A percentile compares a stretch with the other conserved stretches of the same genome.
These are phyloP conservation scores for Phytophthora sojae DNA, from an alignment of 352 stramenopile genomes.

Conservation along the genomic window DNA sequence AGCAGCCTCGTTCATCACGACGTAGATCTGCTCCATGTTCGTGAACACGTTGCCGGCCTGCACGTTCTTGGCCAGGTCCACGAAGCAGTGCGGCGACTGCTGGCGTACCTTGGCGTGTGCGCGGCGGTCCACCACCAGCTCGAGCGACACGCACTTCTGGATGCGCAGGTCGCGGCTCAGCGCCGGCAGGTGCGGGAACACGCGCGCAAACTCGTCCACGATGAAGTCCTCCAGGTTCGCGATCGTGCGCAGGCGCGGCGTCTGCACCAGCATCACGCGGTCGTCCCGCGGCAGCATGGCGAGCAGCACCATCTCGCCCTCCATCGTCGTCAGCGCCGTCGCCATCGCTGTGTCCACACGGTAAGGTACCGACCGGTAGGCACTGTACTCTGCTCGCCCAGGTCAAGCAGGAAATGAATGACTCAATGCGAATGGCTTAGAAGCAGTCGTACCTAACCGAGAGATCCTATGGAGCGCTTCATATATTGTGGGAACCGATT, in stretches of 20 bases:
- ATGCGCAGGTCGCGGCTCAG: conserved; percentile 66
- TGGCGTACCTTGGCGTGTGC: conserved; percentile 32
- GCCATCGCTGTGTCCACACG: conserved; percentile 23
- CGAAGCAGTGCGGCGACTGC: conserved; percentile 61
- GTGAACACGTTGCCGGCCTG: conserved; percentile 79
- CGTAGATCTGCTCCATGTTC: conserved; percentile 85
- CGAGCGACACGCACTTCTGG: conserved; percentile 72
- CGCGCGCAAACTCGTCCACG: conserved; percentile 63
- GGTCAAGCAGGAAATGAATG: conserved; percentile 6
- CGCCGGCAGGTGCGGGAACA: conserved; percentile 61
- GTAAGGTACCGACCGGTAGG: too few relatives aligned
- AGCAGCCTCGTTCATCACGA: conserved; percentile 45
- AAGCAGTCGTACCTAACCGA: conserved; percentile 31
- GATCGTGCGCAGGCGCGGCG: conserved; percentile 51
- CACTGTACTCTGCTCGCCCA: background rate
- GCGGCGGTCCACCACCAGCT: conserved; percentile 62
- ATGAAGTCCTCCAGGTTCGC: conserved; percentile 72
- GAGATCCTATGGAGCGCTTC: background rate
- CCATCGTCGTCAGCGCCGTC: conserved; percentile 36
- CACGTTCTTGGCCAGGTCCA: conserved; percentile 82
- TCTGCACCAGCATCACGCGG: conserved; percentile 74
- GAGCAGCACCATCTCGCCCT: conserved; percentile 72
- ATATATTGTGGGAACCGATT: too few relatives aligned
- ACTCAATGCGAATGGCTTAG: conserved; percentile 20
- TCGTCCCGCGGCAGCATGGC: conserved; percentile 75